phyloP scores from a whole-genome alignment of 2,329 filamentous ascomycete species.

The Scytalidium lignicola region DNA sequence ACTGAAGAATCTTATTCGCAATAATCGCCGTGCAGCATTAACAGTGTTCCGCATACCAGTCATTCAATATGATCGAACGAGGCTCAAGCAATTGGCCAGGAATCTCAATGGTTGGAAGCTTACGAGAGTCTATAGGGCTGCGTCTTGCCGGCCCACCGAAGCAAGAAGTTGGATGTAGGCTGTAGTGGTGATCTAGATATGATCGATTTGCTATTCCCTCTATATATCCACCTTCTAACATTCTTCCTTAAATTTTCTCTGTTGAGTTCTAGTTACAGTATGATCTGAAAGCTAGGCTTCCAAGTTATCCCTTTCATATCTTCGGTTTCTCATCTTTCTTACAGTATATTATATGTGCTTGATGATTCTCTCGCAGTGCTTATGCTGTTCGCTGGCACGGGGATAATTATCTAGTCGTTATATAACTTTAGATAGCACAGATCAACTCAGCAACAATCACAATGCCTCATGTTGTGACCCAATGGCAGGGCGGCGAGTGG shows the following conservation, averaged over 20 bases:
- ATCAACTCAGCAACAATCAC: neutral
- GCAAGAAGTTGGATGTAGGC: neutral
- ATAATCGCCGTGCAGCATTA: neutral
- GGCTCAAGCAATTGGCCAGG: neutral
- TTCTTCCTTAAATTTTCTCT: too few relatives aligned
- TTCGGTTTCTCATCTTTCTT: too few relatives aligned
- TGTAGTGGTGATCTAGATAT: neutral
- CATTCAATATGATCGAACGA: neutral
- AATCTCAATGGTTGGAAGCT: neutral
- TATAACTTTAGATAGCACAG: too few relatives aligned
- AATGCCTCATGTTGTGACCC: constrained; percentile 15
- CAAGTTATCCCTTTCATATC: too few relatives aligned
- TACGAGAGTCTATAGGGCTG: neutral
- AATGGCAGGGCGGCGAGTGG: constrained; percentile 10
- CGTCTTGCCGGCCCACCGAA: neutral
- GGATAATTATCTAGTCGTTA: too few relatives aligned
- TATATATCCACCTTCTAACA: too few relatives aligned
- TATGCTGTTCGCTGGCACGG: too few relatives aligned
- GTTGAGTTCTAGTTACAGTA: too few relatives aligned
- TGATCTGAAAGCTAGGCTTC: too few relatives aligned
- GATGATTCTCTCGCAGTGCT: too few relatives aligned
- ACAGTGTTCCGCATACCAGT: neutral
- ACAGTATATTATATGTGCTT: too few relatives aligned
- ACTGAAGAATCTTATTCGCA: neutral
- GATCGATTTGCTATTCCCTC: too few relatives aligned